phyloP scores from a whole-genome alignment of 257 asterid species.

The Solanum bukasovii region DNA sequence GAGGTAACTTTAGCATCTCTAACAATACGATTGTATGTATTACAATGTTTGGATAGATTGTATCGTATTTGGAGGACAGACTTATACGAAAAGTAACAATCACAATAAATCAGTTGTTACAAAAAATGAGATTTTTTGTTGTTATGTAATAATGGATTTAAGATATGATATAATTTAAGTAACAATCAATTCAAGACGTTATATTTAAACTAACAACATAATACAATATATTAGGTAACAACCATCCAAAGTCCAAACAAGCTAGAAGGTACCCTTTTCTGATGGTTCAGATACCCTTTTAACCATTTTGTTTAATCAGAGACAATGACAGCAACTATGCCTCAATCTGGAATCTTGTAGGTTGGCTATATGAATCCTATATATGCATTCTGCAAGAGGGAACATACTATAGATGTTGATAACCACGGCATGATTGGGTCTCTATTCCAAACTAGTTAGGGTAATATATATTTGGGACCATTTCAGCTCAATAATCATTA shows the following conservation, averaged over 20 bases:
- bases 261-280: neutral
- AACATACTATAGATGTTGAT: neutral
- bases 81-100: neutral
- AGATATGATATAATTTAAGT: neutral
- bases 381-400: neutral
- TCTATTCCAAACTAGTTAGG: neutral
- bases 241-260: neutral
- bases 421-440: neutral
- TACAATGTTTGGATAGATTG: neutral
- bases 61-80: neutral
- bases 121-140: neutral
- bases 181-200: neutral
- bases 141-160: neutral
- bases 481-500: neutral
- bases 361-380: neutral
- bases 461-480: neutral
- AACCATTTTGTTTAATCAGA: neutral
- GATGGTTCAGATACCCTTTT: neutral
- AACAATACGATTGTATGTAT: neutral
- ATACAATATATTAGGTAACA: neutral
- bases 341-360: neutral
- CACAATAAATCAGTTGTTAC: neutral
- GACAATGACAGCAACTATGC: neutral
- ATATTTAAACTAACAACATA: neutral
- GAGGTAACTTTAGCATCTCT: constrained; percentile 43